A percentile compares a stretch with the other conserved stretches of the same genome.
Evolutionary conservation across 805 yeast species (phyloP).

Genomic region (Citeromyces matritensis): DNA sequence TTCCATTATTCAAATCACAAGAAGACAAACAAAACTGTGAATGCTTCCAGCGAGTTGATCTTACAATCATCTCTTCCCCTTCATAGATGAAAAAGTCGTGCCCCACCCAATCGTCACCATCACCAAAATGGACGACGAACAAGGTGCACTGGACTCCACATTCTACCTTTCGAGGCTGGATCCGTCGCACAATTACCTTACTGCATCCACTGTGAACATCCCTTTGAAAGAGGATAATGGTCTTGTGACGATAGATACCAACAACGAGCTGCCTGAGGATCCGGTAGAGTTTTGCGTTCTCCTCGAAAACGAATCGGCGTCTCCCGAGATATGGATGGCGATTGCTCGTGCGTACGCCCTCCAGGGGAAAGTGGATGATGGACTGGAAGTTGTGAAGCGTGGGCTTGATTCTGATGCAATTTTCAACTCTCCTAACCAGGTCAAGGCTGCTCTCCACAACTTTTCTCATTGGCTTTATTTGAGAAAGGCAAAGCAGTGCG

Average conservation of each 20-base stretch:
- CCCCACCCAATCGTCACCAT: no score
- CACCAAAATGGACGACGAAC: no score
- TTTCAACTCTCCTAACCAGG: slow-evolving; percentile 20
- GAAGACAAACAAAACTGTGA: no score
- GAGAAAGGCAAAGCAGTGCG: slow-evolving; percentile 18
- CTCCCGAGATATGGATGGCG: slow-evolving; percentile 67
- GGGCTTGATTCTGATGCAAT: slow-evolving; percentile 30
- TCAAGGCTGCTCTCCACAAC: slow-evolving; percentile 36
- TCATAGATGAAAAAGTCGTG: no score
- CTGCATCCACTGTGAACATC: slow-evolving; percentile 22
- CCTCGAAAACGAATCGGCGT: slow-evolving; percentile 68
- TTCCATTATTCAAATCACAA: no score
- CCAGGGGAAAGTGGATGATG: slow-evolving; percentile 40
- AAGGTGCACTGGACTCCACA: slow-evolving; percentile 8
- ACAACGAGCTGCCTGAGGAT: slow-evolving; percentile 79
- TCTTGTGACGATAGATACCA: slow-evolving; percentile 72
- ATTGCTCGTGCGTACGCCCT: slow-evolving; percentile 72
- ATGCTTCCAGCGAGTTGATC: no score
- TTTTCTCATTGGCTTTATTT: slow-evolving; percentile 65
- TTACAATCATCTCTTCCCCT: no score
- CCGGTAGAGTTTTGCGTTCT: slow-evolving; percentile 70
- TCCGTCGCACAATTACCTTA: slow-evolving; percentile 8
- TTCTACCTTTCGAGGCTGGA: slow-evolving; percentile 11
- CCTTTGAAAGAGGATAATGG: slow-evolving; percentile 70
- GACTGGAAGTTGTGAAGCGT: slow-evolving; percentile 43